phyloP scores from a whole-genome alignment of 306 rosid species.

The Heteromeles arbutifolia region DNA sequence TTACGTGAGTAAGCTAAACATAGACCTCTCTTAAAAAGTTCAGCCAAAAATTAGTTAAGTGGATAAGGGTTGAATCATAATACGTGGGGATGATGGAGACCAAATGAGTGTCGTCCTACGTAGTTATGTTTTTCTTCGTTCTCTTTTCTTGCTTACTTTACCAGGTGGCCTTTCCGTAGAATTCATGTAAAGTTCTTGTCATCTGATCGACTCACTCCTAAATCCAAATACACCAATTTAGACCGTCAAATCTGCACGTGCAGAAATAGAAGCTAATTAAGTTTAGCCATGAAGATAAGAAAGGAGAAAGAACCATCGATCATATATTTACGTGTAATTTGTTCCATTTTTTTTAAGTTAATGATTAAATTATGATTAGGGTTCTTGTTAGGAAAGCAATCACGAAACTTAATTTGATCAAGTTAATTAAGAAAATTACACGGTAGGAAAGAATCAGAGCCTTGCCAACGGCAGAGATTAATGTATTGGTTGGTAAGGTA shows the following conservation, averaged over 20 bases:
- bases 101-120: not conserved
- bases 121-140: not conserved
- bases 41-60: not conserved
- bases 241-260: not conserved
- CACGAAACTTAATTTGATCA: not conserved
- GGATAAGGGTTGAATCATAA: conserved; percentile 4
- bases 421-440: not conserved
- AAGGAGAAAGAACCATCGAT: no score
- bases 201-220: not conserved
- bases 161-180: conserved; percentile 1
- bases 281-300: not conserved
- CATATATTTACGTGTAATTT: no score
- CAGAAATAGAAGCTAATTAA: not conserved
- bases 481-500: not conserved
- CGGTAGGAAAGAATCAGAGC: not conserved
- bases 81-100: conserved; percentile 5
- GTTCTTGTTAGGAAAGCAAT: not conserved
- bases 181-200: not conserved
- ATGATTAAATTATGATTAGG: not conserved
- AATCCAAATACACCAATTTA: not conserved
- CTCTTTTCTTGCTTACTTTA: not conserved
- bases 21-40: not conserved
- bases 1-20: not conserved
- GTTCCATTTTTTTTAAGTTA: not conserved
- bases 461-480: not conserved